Evolutionary conservation across 352 stramenopile species (phyloP), one percentile per base, ranked within the genome.

Genomic region (Poterioochromonas sp.): DNA sequence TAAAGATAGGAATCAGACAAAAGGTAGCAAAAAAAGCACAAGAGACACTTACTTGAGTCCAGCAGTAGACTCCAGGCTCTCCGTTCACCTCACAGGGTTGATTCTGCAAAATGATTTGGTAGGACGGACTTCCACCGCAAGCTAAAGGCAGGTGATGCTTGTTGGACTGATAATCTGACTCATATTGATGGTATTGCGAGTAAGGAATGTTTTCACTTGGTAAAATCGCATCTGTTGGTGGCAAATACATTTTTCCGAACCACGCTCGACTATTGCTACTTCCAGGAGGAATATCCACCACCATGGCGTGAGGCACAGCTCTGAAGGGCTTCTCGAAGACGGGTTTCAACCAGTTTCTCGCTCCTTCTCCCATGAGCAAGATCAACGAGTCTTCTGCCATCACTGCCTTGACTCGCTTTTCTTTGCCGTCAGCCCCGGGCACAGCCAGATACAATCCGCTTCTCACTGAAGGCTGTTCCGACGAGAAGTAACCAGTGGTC

Each of bases 211-310:
- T 8, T 12, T 8, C 63, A 29, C 5, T 11, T 8, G 29, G 29
- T 12, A 73, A 41, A 5, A 47, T 29, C 37, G 63, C 63, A 73
- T 73, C 63, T 41, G 63, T 12, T 32, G 63, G 63, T 47, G 63
- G 63, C 11, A 73, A 29, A 29, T 73, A 73, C 63, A 73, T 73
- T 29, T 73, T 73, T 41, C 63, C 63, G 37, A 41, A 73, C 63
- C 63, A 73, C 2, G 11, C 40, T 12, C 63, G 63, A 73, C 11
- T 41, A 68, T 5, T 26, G 2, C 5, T 1, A 11, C 63, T 29
- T 12, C n/a, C 12, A 47, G 63, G 11, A 47, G 63, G 63, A 5
- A 73, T 32, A 68, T 68, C 58, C 58, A 26, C 58, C 5, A 68
- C 5, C 12, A 73, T 12, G 8, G 63, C 63, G n/a, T 73, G 63